phyloP scores from a whole-genome alignment of 768 basidiomycete genomes.

The Candolleomyces efflorescens region DNA sequence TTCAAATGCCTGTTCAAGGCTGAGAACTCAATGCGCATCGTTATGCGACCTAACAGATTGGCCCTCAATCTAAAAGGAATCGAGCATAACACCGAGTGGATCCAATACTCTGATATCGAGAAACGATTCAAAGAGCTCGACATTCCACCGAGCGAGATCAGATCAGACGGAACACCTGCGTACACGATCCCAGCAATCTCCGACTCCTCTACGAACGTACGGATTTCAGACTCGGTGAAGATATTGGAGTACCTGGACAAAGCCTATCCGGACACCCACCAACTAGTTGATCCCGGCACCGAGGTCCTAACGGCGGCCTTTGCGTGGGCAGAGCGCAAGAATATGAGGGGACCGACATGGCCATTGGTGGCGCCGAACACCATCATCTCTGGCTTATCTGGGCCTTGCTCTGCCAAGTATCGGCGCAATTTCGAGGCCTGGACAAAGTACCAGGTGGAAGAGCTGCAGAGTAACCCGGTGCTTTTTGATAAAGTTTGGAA shows the following conservation, averaged over 20 bases:
- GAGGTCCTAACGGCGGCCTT: constrained; percentile 29
- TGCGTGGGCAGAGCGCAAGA: neutral
- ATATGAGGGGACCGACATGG: neutral
- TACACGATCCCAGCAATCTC: constrained; percentile 42
- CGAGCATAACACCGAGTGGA: constrained; percentile 36
- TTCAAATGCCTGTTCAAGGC: too few species aligned
- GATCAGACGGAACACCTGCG: constrained; percentile 20
- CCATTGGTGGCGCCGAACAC: neutral
- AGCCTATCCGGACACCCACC: constrained; percentile 32
- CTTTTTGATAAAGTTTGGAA: neutral
- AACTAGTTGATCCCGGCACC: constrained; percentile 27
- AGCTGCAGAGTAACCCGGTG: neutral
- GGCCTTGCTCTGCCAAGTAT: neutral
- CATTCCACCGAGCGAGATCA: constrained; percentile 19
- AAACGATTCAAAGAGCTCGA: constrained; percentile 22
- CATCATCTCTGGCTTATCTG: neutral
- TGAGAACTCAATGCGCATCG: too few species aligned
- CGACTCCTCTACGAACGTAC: constrained; percentile 31
- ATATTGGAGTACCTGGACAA: constrained; percentile 43
- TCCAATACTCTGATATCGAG: constrained; percentile 39
- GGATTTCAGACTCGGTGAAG: constrained; percentile 30
- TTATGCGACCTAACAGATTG: constrained; percentile 6
- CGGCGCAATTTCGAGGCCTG: neutral
- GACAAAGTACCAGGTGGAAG: neutral
- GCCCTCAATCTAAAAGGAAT: constrained; percentile 31